A percentile compares a stretch with the other conserved stretches of the same genome.
phyloP scores from a whole-genome alignment of 2,329 filamentous ascomycete species.

The Fusarium begoniae region DNA sequence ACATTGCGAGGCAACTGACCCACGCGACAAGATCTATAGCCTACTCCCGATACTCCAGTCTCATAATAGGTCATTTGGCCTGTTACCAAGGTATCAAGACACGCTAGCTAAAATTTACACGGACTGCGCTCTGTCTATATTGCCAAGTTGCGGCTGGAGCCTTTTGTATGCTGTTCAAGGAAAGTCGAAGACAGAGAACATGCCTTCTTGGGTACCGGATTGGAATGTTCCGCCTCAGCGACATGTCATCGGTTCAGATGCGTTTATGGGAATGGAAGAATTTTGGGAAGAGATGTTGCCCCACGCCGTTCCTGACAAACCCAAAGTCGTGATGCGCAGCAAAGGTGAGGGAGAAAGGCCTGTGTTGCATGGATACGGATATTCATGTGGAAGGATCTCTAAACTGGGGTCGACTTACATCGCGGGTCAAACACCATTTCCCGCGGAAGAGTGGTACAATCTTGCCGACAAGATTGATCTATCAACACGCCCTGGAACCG shows the following conservation, averaged over 20 bases:
- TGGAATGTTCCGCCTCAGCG: background rate
- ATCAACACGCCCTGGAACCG: too few species aligned
- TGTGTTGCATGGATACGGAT: background rate
- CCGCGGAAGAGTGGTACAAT: background rate
- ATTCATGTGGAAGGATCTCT: background rate
- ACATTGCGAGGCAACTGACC: background rate
- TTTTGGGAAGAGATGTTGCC: background rate
- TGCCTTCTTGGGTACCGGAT: background rate
- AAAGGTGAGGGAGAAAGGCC: accelerated
- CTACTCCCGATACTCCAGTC: background rate
- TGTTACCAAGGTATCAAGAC: background rate
- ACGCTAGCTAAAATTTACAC: background rate
- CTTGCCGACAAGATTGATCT: background rate
- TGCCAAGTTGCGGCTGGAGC: background rate
- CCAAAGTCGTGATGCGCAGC: background rate
- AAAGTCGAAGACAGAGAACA: accelerated
- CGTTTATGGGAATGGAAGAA: accelerated
- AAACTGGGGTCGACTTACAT: background rate
- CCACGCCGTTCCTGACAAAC: accelerated
- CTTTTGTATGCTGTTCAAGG: background rate
- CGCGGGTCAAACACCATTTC: background rate
- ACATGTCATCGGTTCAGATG: background rate
- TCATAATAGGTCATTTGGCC: accelerated
- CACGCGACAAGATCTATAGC: background rate
- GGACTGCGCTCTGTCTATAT: background rate